phyloP scores from a whole-genome alignment of 176 grass and related monocot genomes.

The Cenchrus americanus region DNA sequence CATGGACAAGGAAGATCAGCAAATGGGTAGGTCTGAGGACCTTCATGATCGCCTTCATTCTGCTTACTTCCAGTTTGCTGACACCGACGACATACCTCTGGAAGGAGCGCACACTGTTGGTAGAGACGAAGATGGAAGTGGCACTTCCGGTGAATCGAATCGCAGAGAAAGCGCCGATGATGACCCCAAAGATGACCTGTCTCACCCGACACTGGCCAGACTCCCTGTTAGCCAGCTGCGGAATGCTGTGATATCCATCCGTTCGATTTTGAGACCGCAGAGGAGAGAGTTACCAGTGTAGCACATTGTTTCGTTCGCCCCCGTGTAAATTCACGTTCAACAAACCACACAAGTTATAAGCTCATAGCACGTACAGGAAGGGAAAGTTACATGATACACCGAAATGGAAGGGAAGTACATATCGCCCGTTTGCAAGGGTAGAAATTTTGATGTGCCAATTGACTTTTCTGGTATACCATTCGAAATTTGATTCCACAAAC shows the following conservation, averaged over 20 bases:
- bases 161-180: constrained; percentile 16
- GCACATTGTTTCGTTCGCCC: background rate
- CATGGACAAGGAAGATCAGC: constrained; percentile 78
- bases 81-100: constrained; percentile 38
- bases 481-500: background rate
- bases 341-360: background rate
- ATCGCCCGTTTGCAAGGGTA: constrained; percentile 33
- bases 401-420: background rate
- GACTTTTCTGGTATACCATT: background rate
- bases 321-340: constrained; percentile 23
- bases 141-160: constrained; percentile 41
- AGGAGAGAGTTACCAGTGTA: constrained; percentile 47
- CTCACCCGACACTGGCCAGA: constrained; percentile 60
- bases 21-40: constrained; percentile 58
- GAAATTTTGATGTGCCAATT: constrained; percentile 32
- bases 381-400: background rate
- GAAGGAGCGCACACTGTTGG: constrained; percentile 16
- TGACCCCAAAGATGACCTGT: constrained; percentile 28
- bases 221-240: constrained; percentile 54
- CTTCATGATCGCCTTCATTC: constrained; percentile 54
- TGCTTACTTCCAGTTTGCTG: constrained; percentile 65
- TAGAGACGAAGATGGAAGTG: constrained; percentile 27
- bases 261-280: constrained; percentile 46
- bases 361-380: background rate
- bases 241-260: constrained; percentile 40